phyloP scores from a whole-genome alignment of 306 rosid genomes.

The Casuarina glauca region DNA sequence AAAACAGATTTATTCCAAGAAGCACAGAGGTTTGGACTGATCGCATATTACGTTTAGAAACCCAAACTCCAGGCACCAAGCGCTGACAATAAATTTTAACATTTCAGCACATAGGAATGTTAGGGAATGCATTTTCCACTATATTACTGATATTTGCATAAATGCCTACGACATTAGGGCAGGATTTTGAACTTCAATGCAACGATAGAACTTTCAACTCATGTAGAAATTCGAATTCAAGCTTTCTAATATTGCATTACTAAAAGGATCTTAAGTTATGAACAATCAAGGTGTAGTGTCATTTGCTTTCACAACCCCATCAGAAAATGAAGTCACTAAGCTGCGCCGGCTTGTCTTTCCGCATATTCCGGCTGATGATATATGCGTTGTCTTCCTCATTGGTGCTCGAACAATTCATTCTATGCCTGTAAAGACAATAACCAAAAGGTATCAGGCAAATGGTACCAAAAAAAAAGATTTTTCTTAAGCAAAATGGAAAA shows the following conservation, averaged over 20 bases:
- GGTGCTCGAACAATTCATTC: slow-evolving; percentile 83
- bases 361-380: slow-evolving; percentile 41
- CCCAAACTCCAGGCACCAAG: too few relatives aligned
- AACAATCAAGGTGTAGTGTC: background rate
- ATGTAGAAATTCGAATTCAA: background rate
- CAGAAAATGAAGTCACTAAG: slow-evolving; percentile 82
- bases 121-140: background rate
- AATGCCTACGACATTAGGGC: background rate
- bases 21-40: too few relatives aligned
- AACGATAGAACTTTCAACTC: background rate
- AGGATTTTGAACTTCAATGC: background rate
- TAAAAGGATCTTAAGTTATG: background rate
- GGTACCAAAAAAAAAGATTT: background rate
- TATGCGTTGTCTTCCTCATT: slow-evolving; percentile 61
- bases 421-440: slow-evolving; percentile 58
- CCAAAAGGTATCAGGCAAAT: slow-evolving; percentile 8
- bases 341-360: slow-evolving; percentile 37
- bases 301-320: slow-evolving; percentile 12
- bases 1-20: too few relatives aligned
- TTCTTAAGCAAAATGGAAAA: background rate
- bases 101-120: background rate
- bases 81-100: too few relatives aligned
- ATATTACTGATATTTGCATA: background rate
- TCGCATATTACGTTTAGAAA: too few relatives aligned
- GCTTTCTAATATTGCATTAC: background rate